Evolutionary conservation across 257 asterid species (phyloP), one percentile per base, ranked within the genome.

Genomic region (Plantago elongata): DNA sequence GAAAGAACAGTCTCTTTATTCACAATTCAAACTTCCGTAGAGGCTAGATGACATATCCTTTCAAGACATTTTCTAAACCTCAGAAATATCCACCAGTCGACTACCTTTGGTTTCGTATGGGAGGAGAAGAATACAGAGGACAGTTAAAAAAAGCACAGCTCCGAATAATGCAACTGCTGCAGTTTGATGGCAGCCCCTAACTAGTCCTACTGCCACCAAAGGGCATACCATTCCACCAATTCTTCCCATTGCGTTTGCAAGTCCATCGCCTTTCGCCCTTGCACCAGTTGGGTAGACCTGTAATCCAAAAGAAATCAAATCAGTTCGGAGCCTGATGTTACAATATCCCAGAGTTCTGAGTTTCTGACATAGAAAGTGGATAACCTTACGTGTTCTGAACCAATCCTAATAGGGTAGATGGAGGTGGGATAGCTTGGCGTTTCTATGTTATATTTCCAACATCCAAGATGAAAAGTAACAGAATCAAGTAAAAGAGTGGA

Each of bases 191-290:
- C 75, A 74, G 49, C 64, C 69, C 42, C 62, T 55, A 44, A 69
- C 74, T 44, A 74, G 16, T 34, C 65, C 72, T 17, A 74, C 72
- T 2, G 79, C 79, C 11, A 69, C 75, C 60, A 62, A 42, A 37
- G 79, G 79, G 62, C 79, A 74, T 55, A 74, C 37, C 79, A 69
- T 69, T 17, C 79, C 79, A 15, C 72, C 79, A 30, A 69, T 50
- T 70, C 75, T 61, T 51, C 75, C 75, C 51, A 69, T 54, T 11
- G 69, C 47, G 0, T 40, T 61, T 61, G 75, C 72, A 48, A 74
- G 69, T 49, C 79, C 79, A 9, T 40, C 54, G 0, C 75, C 79
- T 13, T 52, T 69, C 11, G 72, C 63, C 56, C 79, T 55, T 22
- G 62, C 58, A 16, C 63, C 37, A 22, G 27, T 22, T 22, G 27